A percentile compares a stretch with the other conserved stretches of the same genome.
Conservation (phyloP, 352 stramenopile genomes). For the Thalassiosira mediterranea region DNA sequence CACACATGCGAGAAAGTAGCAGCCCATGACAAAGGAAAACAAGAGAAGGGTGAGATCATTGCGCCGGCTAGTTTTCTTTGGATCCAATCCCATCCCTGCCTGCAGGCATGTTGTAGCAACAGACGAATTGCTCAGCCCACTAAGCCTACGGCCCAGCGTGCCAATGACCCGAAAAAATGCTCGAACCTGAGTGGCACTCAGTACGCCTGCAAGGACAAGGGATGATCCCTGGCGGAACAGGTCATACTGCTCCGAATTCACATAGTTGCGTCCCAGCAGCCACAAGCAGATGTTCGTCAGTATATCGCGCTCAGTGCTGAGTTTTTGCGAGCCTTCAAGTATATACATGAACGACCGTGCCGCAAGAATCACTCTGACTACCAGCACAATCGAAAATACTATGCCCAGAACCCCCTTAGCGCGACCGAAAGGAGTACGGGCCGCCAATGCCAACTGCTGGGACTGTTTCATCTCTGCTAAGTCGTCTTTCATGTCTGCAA, state of each 20-base stretch:
- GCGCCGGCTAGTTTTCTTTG: too few species aligned
- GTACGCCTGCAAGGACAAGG: conserved; percentile 59
- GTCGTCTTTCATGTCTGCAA: conserved; percentile 66
- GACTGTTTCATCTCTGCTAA: conserved; percentile 73
- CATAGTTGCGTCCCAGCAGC: conserved; percentile 63
- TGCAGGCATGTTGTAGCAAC: conserved; percentile 1
- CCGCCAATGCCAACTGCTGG: conserved; percentile 51
- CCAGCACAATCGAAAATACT: conserved; percentile 70
- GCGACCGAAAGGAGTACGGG: conserved; percentile 56
- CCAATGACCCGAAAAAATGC: conserved; percentile 61
- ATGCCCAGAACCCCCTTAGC: conserved; percentile 53
- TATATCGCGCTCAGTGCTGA: conserved; percentile 57
- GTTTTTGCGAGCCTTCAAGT: conserved; percentile 8
- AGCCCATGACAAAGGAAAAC: conserved; percentile 56
- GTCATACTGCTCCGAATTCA: conserved; percentile 60
- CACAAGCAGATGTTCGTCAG: conserved; percentile 64
- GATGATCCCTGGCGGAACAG: conserved; percentile 64
- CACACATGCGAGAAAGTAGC: conserved; percentile 76
- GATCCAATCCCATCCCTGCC: neutral
- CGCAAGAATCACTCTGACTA: conserved; percentile 60
- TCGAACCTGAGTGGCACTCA: conserved; percentile 70
- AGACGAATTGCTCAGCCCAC: conserved; percentile 14
- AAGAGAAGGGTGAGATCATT: conserved; percentile 7
- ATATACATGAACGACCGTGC: conserved; percentile 20
- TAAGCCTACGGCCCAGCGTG: conserved; percentile 54